Evolutionary conservation across 2,329 filamentous ascomycete species (phyloP).

Genomic region (Raffaelea deltoideospora): DNA sequence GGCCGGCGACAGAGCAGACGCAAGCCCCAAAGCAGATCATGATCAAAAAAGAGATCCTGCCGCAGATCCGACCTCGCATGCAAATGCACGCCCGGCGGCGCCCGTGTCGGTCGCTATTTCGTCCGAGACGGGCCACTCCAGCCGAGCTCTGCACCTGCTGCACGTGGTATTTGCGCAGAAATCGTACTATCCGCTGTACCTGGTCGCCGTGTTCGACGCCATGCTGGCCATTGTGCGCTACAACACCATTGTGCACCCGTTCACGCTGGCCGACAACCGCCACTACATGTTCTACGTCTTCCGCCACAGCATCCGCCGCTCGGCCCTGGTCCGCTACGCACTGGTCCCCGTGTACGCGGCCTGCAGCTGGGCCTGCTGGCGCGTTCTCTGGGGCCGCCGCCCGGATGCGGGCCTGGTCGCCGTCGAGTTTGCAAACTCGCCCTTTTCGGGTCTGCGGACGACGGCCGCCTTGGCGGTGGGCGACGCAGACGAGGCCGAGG

Average conservation of each 20-base stretch:
- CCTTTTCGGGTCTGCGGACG: constrained; percentile 1
- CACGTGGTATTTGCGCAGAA: constrained; percentile 16
- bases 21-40: too few relatives aligned
- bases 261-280: constrained; percentile 88
- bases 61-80: background rate
- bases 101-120: too few relatives aligned
- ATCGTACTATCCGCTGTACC: constrained; percentile 21
- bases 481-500: background rate
- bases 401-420: background rate
- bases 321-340: constrained; percentile 47
- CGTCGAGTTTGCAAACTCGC: constrained; percentile 5
- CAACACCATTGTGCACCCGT: constrained; percentile 92
- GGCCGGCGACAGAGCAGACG: too few relatives aligned
- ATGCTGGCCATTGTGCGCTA: constrained; percentile 43
- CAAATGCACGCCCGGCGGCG: background rate
- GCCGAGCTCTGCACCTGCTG: constrained; percentile 3
- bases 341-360: constrained; percentile 56
- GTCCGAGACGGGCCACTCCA: too few relatives aligned
- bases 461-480: background rate
- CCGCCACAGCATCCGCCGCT: constrained; percentile 58
- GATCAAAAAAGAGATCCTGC: background rate
- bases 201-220: constrained; percentile 18
- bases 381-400: constrained; percentile 36
- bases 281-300: constrained; percentile 98
- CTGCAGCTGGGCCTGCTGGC: constrained; percentile 54